These are phyloP conservation scores for Phytophthora lateralis DNA, from an alignment of 352 stramenopile species.

Conservation along the genomic window DNA sequence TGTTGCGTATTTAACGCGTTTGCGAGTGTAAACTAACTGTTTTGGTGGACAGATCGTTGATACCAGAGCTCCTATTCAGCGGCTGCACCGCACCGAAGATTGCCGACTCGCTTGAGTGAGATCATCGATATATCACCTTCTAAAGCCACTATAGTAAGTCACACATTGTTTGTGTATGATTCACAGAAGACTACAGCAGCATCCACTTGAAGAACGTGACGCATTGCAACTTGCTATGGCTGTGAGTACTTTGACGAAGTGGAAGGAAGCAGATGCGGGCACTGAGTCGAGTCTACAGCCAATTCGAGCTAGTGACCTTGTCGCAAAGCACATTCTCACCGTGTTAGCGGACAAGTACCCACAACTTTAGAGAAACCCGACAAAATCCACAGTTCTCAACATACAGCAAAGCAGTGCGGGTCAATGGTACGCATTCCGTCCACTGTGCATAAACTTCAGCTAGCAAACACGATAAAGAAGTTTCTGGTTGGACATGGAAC, in stretches of 20 bases:
- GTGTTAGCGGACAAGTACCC: slow-evolving; percentile 22
- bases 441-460: too few species aligned
- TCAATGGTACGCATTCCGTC: too few species aligned
- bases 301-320: slow-evolving; percentile 50
- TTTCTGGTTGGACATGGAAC: not conserved
- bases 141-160: not conserved
- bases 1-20: not conserved
- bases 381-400: too few species aligned
- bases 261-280: slow-evolving; percentile 12
- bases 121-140: not conserved
- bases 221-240: slow-evolving; percentile 27
- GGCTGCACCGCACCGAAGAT: slow-evolving; percentile 57
- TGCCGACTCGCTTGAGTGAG: slow-evolving; percentile 32
- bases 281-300: slow-evolving; percentile 5
- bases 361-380: not conserved
- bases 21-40: not conserved
- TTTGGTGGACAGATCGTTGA: slow-evolving; percentile 28
- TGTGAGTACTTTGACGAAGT: slow-evolving; percentile 42
- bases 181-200: slow-evolving; percentile 18
- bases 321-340: slow-evolving; percentile 42
- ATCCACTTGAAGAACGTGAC: slow-evolving; percentile 8
- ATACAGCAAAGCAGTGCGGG: too few species aligned
- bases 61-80: slow-evolving; percentile 74
- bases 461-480: not conserved
- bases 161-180: slow-evolving; percentile 6